A percentile compares a stretch with the other conserved stretches of the same genome.
These are phyloP conservation scores for Aspergillus alliaceus DNA, from an alignment of 2,329 filamentous ascomycete species.

Conservation along the genomic window DNA sequence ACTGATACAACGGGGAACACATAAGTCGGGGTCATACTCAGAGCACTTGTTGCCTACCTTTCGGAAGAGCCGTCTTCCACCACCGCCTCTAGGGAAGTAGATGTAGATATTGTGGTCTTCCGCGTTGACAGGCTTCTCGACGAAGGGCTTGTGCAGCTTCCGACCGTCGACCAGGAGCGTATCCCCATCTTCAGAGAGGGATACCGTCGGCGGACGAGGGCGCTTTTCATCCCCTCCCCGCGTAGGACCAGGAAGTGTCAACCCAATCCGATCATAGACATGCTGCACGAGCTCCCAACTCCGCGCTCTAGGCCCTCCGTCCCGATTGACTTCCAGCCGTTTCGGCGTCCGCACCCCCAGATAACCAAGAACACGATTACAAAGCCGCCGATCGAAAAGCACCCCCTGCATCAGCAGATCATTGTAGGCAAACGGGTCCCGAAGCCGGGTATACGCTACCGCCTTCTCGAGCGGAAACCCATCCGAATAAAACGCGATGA, in stretches of 20 bases:
- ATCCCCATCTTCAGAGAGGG: constrained; percentile 79
- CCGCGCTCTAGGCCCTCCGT: constrained; percentile 75
- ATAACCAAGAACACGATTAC: constrained; percentile 76
- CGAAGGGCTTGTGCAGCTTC: constrained; percentile 80
- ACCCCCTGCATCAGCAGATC: constrained; percentile 92
- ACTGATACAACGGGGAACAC: constrained; percentile 72
- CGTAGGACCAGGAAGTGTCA: background rate
- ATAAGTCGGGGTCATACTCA: constrained; percentile 75
- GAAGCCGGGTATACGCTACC: constrained; percentile 82
- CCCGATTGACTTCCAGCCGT: constrained; percentile 80
- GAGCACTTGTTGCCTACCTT: constrained; percentile 97
- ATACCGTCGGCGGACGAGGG: constrained; percentile 73
- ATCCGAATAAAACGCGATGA: constrained; percentile 94
- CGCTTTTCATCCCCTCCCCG: constrained; percentile 47
- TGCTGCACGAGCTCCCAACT: background rate
- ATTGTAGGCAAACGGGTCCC: constrained; percentile 92
- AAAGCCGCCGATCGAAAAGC: constrained; percentile 86
- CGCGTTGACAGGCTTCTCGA: constrained; percentile 90
- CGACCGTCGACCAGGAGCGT: constrained; percentile 78
- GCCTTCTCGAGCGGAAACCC: constrained; percentile 92
- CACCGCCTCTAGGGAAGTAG: constrained; percentile 83
- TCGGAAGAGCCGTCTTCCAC: constrained; percentile 80
- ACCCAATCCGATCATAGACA: background rate
- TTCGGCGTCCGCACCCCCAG: constrained; percentile 81
- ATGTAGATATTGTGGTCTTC: constrained; percentile 97